A percentile compares a stretch with the other conserved stretches of the same genome.
Conservation (phyloP, 2,329 filamentous ascomycete species). For the Phoma herbarum region DNA sequence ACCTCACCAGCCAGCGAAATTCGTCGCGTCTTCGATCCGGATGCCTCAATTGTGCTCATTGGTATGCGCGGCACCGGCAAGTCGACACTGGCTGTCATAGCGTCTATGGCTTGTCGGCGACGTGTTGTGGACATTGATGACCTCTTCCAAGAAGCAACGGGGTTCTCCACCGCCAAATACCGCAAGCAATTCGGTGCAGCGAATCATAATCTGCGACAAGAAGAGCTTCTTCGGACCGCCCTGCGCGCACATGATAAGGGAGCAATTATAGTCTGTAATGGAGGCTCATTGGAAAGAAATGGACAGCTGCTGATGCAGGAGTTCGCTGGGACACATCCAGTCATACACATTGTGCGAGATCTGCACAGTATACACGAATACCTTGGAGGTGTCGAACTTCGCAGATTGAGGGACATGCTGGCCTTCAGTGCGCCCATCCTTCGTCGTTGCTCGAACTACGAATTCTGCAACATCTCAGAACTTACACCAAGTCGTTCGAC, state of each 20-base stretch:
- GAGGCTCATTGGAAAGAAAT: constrained; percentile 72
- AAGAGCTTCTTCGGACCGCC: constrained; percentile 67
- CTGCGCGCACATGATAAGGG: constrained; percentile 67
- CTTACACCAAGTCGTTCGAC: constrained; percentile 35
- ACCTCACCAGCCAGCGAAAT: constrained; percentile 29
- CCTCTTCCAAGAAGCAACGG: constrained; percentile 71
- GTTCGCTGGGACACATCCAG: constrained; percentile 71
- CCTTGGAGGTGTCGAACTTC: constrained; percentile 62
- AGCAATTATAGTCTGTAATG: constrained; percentile 75
- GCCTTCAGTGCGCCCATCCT: constrained; percentile 67
- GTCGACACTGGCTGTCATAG: constrained; percentile 78
- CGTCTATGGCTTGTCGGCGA: constrained; percentile 73
- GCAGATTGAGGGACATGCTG: constrained; percentile 67
- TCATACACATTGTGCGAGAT: constrained; percentile 75
- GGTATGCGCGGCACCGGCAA: constrained; percentile 79
- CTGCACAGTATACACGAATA: constrained; percentile 70
- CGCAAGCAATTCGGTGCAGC: constrained; percentile 68
- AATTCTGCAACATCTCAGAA: constrained; percentile 80
- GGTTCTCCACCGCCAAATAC: constrained; percentile 69
- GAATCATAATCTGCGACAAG: constrained; percentile 71
- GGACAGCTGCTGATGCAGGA: constrained; percentile 68
- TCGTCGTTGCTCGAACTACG: constrained; percentile 73
- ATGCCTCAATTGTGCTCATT: constrained; percentile 76
- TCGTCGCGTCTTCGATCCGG: constrained; percentile 59
- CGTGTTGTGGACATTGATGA: constrained; percentile 74